These are phyloP conservation scores for Alternaria novae-zelandiae DNA, from an alignment of 2,329 filamentous ascomycete genomes.

Conservation along the genomic window DNA sequence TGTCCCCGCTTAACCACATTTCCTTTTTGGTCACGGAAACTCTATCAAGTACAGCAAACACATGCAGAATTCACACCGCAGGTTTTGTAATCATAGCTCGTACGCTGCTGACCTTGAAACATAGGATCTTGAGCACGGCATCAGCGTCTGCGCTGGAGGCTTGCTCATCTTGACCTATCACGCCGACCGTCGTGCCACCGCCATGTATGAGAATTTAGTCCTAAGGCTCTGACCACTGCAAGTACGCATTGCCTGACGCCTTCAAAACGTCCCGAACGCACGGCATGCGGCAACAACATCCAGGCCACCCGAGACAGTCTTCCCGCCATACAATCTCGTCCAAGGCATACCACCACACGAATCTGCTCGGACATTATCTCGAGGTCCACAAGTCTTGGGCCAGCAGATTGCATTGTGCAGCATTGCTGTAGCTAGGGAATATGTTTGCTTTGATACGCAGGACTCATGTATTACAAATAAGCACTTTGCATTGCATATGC, in stretches of 20 bases:
- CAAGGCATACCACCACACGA: not conserved
- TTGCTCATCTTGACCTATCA: not conserved
- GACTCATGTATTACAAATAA: slow-evolving; percentile 20
- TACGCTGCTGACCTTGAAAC: not conserved
- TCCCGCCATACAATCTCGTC: not conserved
- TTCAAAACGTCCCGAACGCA: not conserved
- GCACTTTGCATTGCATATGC: slow-evolving; percentile 7
- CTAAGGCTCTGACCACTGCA: not conserved
- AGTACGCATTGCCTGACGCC: slow-evolving; percentile 1
- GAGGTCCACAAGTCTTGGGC: not conserved
- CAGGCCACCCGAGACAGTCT: not conserved
- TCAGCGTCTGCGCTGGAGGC: not conserved
- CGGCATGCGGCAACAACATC: not conserved
- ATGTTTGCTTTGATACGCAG: not conserved
- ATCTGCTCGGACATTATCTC: not conserved
- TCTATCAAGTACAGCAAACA: not conserved
- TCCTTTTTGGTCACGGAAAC: not conserved
- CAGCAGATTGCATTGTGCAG: not conserved
- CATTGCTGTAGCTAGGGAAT: slow-evolving; percentile 10
- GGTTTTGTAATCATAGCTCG: not conserved
- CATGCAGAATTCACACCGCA: not conserved
- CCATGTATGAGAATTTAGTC: not conserved
- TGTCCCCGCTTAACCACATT: not conserved
- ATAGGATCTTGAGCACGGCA: not conserved
- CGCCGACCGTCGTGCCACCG: not conserved